Base-by-base conservation (phyloP, 2,329 filamentous ascomycete species). In the Tolypocladium tropicale region DNA sequence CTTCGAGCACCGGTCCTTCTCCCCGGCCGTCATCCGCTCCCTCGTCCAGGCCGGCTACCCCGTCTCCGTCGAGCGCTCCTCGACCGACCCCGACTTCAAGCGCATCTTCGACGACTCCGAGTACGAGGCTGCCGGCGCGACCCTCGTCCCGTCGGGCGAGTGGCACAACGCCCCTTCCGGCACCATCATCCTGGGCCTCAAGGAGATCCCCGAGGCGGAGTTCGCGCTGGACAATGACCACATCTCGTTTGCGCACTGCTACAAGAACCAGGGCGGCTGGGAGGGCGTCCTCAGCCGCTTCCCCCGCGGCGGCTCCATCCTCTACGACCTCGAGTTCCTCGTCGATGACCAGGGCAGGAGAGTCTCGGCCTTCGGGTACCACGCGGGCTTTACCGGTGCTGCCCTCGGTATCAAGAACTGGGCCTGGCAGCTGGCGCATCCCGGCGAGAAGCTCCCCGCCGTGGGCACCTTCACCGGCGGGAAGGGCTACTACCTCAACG, bases 301-400 rank as follows among this genome's bases (percentile, higher is more conserved):
- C 71, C 81, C 88, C 32, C 80, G 83, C 28, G 90, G 89, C 57
- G 62, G 62, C 5, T 64, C 61, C 6, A 49, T 62, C 9, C 82
- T 96, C 16, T 82, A 91, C 57, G 92, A 96, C 66, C 80, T 96
- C 39, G 92, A 96, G 69, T 96, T 96, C 70, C 78, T 96, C 39
- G 81, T 83, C 41, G 87, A 95, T 62, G 81, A 85, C 60, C 78
- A 75, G 33, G 88, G 88, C 39, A 78, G 88, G 51, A 76, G 89
- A 59, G 85, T 92, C 1, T 85, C 86, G 10, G 84, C 85, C 1
- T 90, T 90, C 64, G 81, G 86, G 16, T 89, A 85, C 71, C 82
- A 86, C 59, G 90, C 89, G 33, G 90, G 89, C 23, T 94, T 89
- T 67, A 84, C 87, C 5, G 84, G 85, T 36, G 81, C 86, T 43